Base-by-base conservation (phyloP, 2,329 filamentous ascomycete species). In the Leptoxyphium fumago region DNA sequence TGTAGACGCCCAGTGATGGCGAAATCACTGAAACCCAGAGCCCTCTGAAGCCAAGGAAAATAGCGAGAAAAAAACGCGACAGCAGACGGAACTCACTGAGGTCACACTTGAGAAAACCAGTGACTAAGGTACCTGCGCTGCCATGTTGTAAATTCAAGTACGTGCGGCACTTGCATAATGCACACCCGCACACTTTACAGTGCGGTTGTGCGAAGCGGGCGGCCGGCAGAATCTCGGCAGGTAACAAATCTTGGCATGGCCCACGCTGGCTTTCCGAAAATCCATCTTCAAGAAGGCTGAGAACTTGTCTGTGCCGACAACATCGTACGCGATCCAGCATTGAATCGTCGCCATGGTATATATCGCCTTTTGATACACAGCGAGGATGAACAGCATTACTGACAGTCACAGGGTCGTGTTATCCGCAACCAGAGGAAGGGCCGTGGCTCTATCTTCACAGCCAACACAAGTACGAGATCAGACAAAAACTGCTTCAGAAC, bases 381-480 rank as follows among this genome's bases (percentile, higher is more conserved):
- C 21, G 21, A 46, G 17, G 41, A 18, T n/a, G 15, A 41, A 21
- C 32, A 46, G 7, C 14, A 29, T 39, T n/a, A 44, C 44, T 52
- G 42, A 54, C 46, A 46, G 34, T 14, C 40, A 41, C 46, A 55
- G 76, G 77, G 76, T 77, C 74, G 80, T 67, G 80, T 83, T 62
- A 83, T 83, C 66, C 74, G 80, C 64, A 84, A 84, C 70, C 80
- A 84, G 75, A 78, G 57, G 53, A 80, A 80, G 72, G 77, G 80
- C 68, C 79, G 80, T 69, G 80, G 80, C 68, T 82, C 77, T 59
- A 83, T 84, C 71, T 84, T 84, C 73, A 83, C 75, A 47, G 46
- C 44, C 44, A 39, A 46, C 46, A 48, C 44, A 44, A 48, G 44
- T 48, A 46, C 39, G 46, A 40, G 38, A 29, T 36, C 36, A 40